Evolutionary conservation across 2,329 filamentous ascomycete genomes (phyloP), one percentile per base, ranked within the genome.

Genomic region (Penicillium sp.): DNA sequence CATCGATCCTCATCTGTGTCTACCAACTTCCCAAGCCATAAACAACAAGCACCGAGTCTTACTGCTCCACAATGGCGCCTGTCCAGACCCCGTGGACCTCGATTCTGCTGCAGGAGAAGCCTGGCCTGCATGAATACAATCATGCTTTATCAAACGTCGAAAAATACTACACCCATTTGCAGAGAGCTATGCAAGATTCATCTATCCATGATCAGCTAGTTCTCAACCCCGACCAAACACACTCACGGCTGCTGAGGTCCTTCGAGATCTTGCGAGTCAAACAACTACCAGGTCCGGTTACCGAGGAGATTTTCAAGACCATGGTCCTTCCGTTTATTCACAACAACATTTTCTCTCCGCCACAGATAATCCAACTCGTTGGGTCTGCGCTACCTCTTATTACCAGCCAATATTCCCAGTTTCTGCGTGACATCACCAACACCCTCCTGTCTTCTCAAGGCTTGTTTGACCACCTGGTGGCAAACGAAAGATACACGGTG

Each of bases 301-400:
- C 54, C 18, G 57, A 59, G 9, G 42, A 41, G 21, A 49, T 60
- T 8, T 52, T 55, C 46, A 54, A 51, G 23, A 23, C 37, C 18
- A 41, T 60, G n/a, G 41, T 61, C 8, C 23, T 55, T 7, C 44
- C 38, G 2, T 46, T 61, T 1, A 27, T 61, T 18, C 44, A 51
- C 18, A 52, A 51, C 5, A 40, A 49, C 12, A 38, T 57, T 2
- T 45, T 59, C 7, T 50, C 59, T 3, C 29, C 37, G 1, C 13
- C 46, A 3, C 57, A 57, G 27, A 25, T 46, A 2, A 25, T 49
- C 34, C 37, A 55, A 34, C 54, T 61, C 6, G 46, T 55, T 15
- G 57, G 59, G 21, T 46, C 52, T 9, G 51, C 44, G 4, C 52
- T 61, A 4, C 57, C 57, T n/a, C n/a, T 58, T 6, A 12, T 61